Base-by-base conservation (phyloP, 805 yeast species). In the Lipomyces kockii region DNA sequence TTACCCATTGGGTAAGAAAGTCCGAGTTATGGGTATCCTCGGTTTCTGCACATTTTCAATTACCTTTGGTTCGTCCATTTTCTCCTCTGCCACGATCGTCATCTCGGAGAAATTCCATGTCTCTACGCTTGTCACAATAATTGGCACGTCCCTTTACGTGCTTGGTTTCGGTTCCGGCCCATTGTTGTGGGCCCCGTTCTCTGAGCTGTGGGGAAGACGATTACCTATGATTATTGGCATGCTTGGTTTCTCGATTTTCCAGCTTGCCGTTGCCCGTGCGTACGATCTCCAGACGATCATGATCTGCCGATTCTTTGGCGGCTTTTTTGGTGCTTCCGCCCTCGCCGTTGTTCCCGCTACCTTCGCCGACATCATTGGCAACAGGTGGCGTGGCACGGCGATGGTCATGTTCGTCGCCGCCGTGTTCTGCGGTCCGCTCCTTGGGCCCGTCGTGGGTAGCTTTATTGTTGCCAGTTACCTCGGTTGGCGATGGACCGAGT, bases 91-190 rank as follows among this genome's bases (percentile, higher is more conserved):
- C 3, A 81, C 86, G 11, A 74, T 78, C 0, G 83, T 78, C 25
- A 74, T 37, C 39, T 77, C 84, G 70, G 79, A 71, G 60, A 78
- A 83, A 52, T 93, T 78, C 78, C 85, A 85, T 66, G 86, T 93
- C 59, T 88, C 90, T 54, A 69, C 74, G 6, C 89, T 87, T 11
- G 93, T 87, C n/a, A 89, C 89, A 14, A 84, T 90, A 27, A 82
- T 94, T 58, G 90, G 91, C 65, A 84, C 92, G 9, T 87, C 97
- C 0, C 81, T 92, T 32, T 93, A 86, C 74, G 97, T 93, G n/a
- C 78, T 92, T 54, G 98, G 98, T 11, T 94, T 92, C 79, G 98
- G 97, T 0, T 84, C 91, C 0, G 97, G 98, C 22, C 98, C 98
- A 2, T 82, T 93, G 61, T 74, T 91, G 49, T 93, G 95, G 92